Evolutionary conservation across 495 filamentous ascomycete genomes (phyloP), one percentile per base, ranked within the genome.

Genomic region (Aspergillus kassunensis): DNA sequence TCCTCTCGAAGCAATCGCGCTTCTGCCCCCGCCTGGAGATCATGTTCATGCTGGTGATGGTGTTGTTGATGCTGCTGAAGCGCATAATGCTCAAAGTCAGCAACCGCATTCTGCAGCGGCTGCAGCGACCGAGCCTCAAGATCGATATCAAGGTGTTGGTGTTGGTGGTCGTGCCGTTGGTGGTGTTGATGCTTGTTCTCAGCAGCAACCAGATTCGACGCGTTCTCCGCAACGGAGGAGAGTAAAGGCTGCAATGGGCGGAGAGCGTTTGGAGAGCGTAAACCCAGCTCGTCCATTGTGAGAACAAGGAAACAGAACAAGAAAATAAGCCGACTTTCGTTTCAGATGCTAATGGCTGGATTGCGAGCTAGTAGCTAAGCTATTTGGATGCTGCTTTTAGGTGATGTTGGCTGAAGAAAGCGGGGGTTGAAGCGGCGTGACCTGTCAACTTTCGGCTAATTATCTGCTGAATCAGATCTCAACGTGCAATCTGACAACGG

Each of bases 351-450:
- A n/a, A 50, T 47, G 24, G 41, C 34, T 35, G 29, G 50, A 29
- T 39, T 23, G 45, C 33, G 18, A 18, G 33, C 31, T 27, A n/a
- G n/a, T 29, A 29, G 7, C 19, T 23, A 31, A 16, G 27, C 37
- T 5, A 19, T n/a, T 48, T 48, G 44, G 56, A 57, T 48, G 59
- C 59, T 59, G 59, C 59, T 62, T 62, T 62, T 59, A 57, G 35
- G 21, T 13, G 49, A 29, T 20, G 43, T 31, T 16, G 12, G 34
- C 13, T n/a, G n/a, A n/a, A 36, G 24, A 55, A 54, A 53, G 54
- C 51, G 56, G 55, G 54, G 56, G 44, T 61, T 54, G 51, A 62
- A 56, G 59, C 59, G 59, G 59, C 59, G 53, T 30, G 37, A 36
- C 33, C n/a, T n/a, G n/a, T n/a, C n/a, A n/a, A n/a, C n/a, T n/a